A percentile compares a stretch with the other conserved stretches of the same genome.
phyloP scores from a whole-genome alignment of 805 yeast genomes.

The Lipomyces mesembrius region DNA sequence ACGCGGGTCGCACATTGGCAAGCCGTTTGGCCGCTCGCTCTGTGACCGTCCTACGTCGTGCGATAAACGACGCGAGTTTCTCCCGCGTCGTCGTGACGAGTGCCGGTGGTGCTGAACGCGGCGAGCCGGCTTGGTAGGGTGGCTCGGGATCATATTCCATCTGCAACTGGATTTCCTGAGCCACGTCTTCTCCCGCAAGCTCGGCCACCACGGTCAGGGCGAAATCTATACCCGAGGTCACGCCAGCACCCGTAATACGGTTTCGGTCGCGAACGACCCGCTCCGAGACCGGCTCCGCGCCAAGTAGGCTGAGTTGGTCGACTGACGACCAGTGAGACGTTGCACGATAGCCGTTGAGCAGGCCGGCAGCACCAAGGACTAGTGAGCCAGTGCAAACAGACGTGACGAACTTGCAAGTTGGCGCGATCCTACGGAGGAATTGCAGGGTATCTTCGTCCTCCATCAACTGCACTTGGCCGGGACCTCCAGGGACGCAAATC shows the following conservation, averaged over 20 bases:
- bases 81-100: conserved; percentile 1
- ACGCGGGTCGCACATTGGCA: background rate
- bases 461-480: conserved; percentile 14
- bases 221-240: conserved; percentile 13
- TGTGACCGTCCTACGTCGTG: conserved; percentile 4
- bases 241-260: conserved; percentile 18
- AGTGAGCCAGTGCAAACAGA: conserved; percentile 21
- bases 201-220: conserved; percentile 14
- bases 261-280: conserved; percentile 17
- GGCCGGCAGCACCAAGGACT: conserved; percentile 14
- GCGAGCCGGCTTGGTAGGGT: conserved; percentile 8
- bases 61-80: conserved; percentile 3
- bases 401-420: conserved; percentile 10
- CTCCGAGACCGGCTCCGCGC: conserved; percentile 13
- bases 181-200: conserved; percentile 10
- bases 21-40: conserved; percentile 7
- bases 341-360: conserved; percentile 11
- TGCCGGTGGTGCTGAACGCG: conserved; percentile 6
- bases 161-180: conserved; percentile 6
- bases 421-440: conserved; percentile 10
- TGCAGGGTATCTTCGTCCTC: conserved; percentile 13
- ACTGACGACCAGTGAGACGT: conserved; percentile 16
- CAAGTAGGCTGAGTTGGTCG: conserved; percentile 16
- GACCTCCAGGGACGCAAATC: conserved; percentile 18
- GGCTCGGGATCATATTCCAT: conserved; percentile 16